These are phyloP conservation scores for Conticribra guillardii DNA, from an alignment of 108 stramenopile species.

Conservation along the genomic window DNA sequence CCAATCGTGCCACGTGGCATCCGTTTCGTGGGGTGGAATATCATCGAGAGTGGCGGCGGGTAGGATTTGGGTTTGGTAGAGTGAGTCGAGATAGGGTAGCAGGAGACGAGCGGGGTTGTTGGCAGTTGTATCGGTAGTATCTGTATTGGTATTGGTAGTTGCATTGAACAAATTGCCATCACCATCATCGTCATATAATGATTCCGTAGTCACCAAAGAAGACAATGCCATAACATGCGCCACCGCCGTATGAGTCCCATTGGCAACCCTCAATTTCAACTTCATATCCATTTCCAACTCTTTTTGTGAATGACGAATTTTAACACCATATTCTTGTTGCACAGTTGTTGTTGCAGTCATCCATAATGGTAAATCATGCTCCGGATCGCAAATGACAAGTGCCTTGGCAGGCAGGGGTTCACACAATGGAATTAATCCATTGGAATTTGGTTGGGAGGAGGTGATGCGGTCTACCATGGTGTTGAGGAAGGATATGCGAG, in stretches of 20 bases:
- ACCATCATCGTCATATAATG: constrained; percentile 14
- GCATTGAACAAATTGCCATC: too few species aligned
- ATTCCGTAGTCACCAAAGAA: constrained; percentile 52
- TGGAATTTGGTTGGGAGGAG: constrained; percentile 58
- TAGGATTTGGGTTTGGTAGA: constrained; percentile 79
- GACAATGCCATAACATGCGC: constrained; percentile 83
- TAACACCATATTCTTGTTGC: constrained; percentile 18
- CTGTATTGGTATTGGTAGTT: too few species aligned
- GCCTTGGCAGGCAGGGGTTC: constrained; percentile 88
- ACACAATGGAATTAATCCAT: constrained; percentile 70
- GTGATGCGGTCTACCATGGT: constrained; percentile 95
- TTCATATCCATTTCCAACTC: constrained; percentile 77
- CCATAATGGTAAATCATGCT: constrained; percentile 51
- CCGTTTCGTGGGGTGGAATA: constrained; percentile 47
- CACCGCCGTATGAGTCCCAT: constrained; percentile 91
- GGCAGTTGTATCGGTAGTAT: too few species aligned
- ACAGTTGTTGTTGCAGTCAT: constrained; percentile 19
- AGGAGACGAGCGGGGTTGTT: constrained; percentile 25
- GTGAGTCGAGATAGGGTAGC: constrained; percentile 69
- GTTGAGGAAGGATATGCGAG: constrained; percentile 74
- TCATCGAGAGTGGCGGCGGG: constrained; percentile 35
- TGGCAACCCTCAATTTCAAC: constrained; percentile 89
- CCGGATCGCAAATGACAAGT: constrained; percentile 77
- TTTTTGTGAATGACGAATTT: constrained; percentile 39
- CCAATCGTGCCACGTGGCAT: constrained; percentile 81